phyloP scores from a whole-genome alignment of 495 filamentous ascomycete species.

The Neurospora intermedia region DNA sequence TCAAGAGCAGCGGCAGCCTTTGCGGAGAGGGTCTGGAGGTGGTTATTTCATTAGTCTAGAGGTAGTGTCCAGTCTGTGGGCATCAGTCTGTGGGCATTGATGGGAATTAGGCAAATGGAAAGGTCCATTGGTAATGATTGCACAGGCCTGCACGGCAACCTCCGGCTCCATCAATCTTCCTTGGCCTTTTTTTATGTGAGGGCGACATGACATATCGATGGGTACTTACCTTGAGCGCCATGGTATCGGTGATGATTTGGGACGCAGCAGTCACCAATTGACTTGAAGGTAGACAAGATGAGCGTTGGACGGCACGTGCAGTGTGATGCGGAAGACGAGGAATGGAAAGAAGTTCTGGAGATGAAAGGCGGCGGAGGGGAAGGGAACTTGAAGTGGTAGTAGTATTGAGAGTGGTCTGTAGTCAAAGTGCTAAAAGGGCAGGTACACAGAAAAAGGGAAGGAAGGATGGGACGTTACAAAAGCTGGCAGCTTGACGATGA shows the following conservation, averaged over 20 bases:
- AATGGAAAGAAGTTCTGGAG: not conserved
- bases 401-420: not conserved
- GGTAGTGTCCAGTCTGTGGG: not conserved
- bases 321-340: not conserved
- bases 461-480: not conserved
- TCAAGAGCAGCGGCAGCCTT: slow-evolving; percentile 84
- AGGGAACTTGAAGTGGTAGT: too few relatives aligned
- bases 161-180: not conserved
- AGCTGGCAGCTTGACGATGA: not conserved
- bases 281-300: not conserved
- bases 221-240: slow-evolving; percentile 36
- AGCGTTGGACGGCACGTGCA: not conserved
- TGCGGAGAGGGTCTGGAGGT: slow-evolving; percentile 63
- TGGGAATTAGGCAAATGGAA: not conserved
- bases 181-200: not conserved
- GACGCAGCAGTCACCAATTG: not conserved
- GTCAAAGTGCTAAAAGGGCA: not conserved
- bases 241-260: slow-evolving; percentile 4
- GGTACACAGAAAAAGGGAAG: not conserved
- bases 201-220: slow-evolving; percentile 3
- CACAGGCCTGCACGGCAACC: not conserved
- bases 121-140: too few relatives aligned
- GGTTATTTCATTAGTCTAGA: slow-evolving; percentile 11
- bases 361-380: not conserved
- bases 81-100: too few relatives aligned